Evolutionary conservation across 1,284 basidiomycete genomes (phyloP).

Genomic region (Leccinum discolor): DNA sequence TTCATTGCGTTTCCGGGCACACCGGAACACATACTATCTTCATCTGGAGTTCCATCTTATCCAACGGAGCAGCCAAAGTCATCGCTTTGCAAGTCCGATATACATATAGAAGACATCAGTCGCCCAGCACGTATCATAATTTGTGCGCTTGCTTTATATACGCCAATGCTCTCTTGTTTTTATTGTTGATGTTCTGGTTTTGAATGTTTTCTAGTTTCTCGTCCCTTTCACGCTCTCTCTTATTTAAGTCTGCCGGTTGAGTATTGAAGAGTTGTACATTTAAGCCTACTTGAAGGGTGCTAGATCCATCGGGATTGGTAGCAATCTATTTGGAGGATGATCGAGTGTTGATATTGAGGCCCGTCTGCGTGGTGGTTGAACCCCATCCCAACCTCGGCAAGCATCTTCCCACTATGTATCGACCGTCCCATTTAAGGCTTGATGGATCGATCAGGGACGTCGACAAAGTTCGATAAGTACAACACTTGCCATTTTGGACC

Average conservation of each 20-base stretch:
- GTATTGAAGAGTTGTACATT: slow-evolving; percentile 10
- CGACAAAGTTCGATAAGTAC: too few relatives aligned
- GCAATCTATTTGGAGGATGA: too few relatives aligned
- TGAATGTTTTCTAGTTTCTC: slow-evolving; percentile 4
- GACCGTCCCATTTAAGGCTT: too few relatives aligned
- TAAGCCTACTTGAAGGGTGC: background rate
- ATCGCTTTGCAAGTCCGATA: slow-evolving; percentile 2
- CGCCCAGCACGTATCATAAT: slow-evolving; percentile 9
- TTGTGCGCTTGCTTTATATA: slow-evolving; percentile 7
- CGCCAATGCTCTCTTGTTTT: slow-evolving; percentile 9
- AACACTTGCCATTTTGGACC: too few relatives aligned
- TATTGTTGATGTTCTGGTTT: slow-evolving; percentile 7
- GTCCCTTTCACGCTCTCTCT: background rate
- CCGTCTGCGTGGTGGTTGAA: too few relatives aligned
- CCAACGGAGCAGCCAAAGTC: slow-evolving; percentile 4
- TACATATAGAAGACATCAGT: slow-evolving; percentile 9
- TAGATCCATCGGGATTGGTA: too few relatives aligned
- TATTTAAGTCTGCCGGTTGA: slow-evolving; percentile 15
- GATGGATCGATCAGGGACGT: too few relatives aligned
- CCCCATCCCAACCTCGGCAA: too few relatives aligned
- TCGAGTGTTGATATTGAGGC: too few relatives aligned
- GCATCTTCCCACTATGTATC: too few relatives aligned
- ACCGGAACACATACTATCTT: background rate
- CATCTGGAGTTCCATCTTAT: background rate
- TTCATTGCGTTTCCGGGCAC: slow-evolving; percentile 1